Conservation (phyloP, 306 rosid genomes). For the Mimosa bimucronata region DNA sequence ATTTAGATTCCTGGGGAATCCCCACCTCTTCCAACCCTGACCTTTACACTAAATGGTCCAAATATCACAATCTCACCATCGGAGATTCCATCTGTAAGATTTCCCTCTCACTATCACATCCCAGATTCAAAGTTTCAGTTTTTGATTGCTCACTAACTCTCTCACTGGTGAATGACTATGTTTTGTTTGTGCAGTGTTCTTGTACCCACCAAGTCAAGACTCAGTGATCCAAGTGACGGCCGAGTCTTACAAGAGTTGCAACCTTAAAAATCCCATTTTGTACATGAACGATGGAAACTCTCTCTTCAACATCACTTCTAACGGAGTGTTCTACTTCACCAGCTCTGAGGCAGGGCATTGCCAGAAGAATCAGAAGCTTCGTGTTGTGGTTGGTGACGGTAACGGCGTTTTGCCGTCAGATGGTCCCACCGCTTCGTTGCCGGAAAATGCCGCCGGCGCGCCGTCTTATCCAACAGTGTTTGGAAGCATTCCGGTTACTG, state of each 20-base stretch:
- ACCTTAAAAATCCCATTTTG: conserved; percentile 76
- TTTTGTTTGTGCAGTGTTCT: conserved; percentile 60
- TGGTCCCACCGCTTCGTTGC: conserved; percentile 57
- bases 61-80: conserved; percentile 57
- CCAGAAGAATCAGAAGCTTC: conserved; percentile 74
- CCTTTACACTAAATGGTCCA: conserved; percentile 78
- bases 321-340: conserved; percentile 76
- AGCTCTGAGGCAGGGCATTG: conserved; percentile 78
- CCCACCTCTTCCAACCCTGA: conserved; percentile 74
- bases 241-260: conserved; percentile 69
- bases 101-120: not conserved
- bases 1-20: conserved; percentile 80
- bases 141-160: not conserved
- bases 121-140: not conserved
- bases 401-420: conserved; percentile 47
- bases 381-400: conserved; percentile 52
- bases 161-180: not conserved
- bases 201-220: conserved; percentile 96
- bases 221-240: conserved; percentile 81
- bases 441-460: conserved; percentile 56
- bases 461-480: conserved; percentile 80
- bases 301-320: conserved; percentile 69
- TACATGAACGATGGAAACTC: conserved; percentile 84
- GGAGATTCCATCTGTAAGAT: conserved; percentile 87
- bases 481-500: conserved; percentile 69